A percentile compares a stretch with the other conserved stretches of the same genome.
Evolutionary conservation across 257 asterid genomes (phyloP).

Genomic region (Plantago elongata): DNA sequence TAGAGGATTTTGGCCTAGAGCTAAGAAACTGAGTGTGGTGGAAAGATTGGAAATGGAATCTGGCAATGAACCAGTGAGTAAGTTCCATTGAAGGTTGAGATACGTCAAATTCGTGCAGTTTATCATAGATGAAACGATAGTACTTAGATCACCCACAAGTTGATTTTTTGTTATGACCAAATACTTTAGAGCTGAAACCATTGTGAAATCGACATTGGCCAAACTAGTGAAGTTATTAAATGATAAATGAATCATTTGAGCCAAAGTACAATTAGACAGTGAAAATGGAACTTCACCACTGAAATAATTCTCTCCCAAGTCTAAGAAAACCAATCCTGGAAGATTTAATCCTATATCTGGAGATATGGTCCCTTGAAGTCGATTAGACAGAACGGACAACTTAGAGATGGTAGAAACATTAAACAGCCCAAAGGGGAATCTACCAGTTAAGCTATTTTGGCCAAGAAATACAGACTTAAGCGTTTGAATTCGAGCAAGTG

Average conservation of each 20-base stretch:
- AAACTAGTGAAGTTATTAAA: conserved; percentile 25
- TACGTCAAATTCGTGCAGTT: neutral
- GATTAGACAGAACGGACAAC: conserved; percentile 11
- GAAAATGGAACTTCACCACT: conserved; percentile 26
- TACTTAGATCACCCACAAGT: neutral
- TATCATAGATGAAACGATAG: neutral
- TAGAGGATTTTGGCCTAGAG: conserved; percentile 23
- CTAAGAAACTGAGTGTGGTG: conserved; percentile 10
- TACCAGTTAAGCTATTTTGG: conserved; percentile 24
- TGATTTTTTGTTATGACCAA: conserved; percentile 10
- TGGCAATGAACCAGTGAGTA: neutral
- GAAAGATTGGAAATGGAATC: conserved; percentile 29
- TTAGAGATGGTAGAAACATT: conserved; percentile 22
- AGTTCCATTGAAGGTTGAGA: neutral
- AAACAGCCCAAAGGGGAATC: conserved; percentile 22
- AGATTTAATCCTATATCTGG: conserved; percentile 20
- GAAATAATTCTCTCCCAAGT: conserved; percentile 18
- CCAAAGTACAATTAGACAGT: conserved; percentile 23
- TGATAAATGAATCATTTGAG: conserved; percentile 11
- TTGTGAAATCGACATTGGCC: conserved; percentile 24
- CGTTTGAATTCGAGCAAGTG: conserved; percentile 13
- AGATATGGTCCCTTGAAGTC: conserved; percentile 26
- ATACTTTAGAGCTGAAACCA: conserved; percentile 13
- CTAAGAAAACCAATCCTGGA: conserved; percentile 15
- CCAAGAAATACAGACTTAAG: conserved; percentile 16